Base-by-base conservation (phyloP, 2,329 filamentous ascomycete species). In the Pseudogymnoascus sp. region DNA sequence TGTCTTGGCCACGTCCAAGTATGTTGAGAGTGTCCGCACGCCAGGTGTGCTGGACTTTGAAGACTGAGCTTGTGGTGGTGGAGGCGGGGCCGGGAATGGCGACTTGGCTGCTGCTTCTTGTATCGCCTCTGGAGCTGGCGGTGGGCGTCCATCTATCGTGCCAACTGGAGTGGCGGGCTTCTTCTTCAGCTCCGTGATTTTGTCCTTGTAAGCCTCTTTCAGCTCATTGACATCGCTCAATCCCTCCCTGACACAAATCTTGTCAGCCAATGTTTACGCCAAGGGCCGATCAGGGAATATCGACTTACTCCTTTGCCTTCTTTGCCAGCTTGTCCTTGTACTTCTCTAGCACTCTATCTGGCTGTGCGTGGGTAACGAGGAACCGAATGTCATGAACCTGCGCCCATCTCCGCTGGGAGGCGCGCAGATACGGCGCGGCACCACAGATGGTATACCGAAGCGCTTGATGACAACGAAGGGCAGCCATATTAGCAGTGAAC, bases 301-400 rank as follows among this genome's bases (percentile, higher is more conserved):
- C n/a, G 5, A 72, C 77, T 70, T 71, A 85, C 75, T 87, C 76
- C 71, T 85, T 84, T 9, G 91, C 93, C 75, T 96, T 97, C 65
- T 81, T 78, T 66, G 89, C 82, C 64, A 99, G 86, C 78, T 96
- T 96, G 62, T 87, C 82, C 67, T 84, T 84, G 78, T 99, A 99
- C 74, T 90, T 95, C 65, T 96, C 91, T 65, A 90, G 72, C 38
- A 97, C 78, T 67, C 81, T 80, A 62, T 83, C 81, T 54, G 86
- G 80, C 62, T 84, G 78, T 62, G 84, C 83, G 64, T 91, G 89
- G 14, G 91, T 94, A 64, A 88, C 88, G 50, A 96, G 82, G 79
- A 93, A 96, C 65, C 92, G 90, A 57, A 96, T 86, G 74, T 97
- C 90, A 74, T 95, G 90, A 30, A 97, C 91, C 69, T 90, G 90